Base-by-base conservation (phyloP, 225 moss, liverwort and hornwort genomes). In the Neckera pumila region DNA sequence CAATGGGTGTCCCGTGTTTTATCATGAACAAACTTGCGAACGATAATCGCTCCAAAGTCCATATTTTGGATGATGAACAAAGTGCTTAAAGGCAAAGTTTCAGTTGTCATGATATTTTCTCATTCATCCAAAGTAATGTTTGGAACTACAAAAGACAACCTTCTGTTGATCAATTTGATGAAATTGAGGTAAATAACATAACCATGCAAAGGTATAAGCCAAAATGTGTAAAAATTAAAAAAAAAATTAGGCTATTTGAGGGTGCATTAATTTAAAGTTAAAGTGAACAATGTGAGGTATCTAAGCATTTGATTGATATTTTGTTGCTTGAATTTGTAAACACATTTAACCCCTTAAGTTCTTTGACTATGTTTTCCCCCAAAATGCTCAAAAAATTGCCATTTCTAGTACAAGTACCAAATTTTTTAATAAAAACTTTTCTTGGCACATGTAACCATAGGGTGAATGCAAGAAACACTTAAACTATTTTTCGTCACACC, bases 241-340 rank as follows among this genome's bases (percentile, higher is more conserved):
- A 17, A 73, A 45, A 6, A 3, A 10, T 72, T 10, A 28, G 28
- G 6, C 0, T 0, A 0, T 26, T 14, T 26, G 5, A 40, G 0
- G 21, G 21, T 67, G 20, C 6, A 67, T 6, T n/a, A 21, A 12
- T 42, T 14, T 5, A 9, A 8, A 26, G 15, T 7, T 69, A 7
- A 38, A 40, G 23, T 25, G 23, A 40, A 69, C 38, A 69, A 22
- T 67, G 7, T n/a, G 4, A 67, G 20, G 4, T 42, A 5, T 9
- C 5, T 42, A 26, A 22, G 4, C 10, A 18, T 25, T 70, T 40
- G 1, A 8, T 25, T 14, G 8, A 70, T 3, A 40, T 40, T 70
- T 70, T 25, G 2, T 14, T 14, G 25, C 8, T 2, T 0, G 0
- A 69, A 23, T 14, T 25, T 40, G 3, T 23, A 14, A 70, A 25